Conservation (phyloP, 495 filamentous ascomycete genomes). For the Aspergillus hancockii region DNA sequence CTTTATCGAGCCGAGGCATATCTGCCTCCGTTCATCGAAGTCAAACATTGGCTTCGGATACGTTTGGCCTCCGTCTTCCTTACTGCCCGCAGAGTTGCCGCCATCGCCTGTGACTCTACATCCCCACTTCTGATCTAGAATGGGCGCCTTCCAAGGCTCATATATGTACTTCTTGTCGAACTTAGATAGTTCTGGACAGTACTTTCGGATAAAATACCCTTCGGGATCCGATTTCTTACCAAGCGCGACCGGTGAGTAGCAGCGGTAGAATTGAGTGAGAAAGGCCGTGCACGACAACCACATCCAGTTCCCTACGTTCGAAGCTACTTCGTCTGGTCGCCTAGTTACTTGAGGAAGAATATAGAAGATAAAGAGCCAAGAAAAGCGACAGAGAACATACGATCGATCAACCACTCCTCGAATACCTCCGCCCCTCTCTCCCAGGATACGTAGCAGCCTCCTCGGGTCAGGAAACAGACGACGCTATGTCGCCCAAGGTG, state of each 20-base stretch:
- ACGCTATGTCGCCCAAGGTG: slow-evolving; percentile 71
- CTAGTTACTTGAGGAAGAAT: no score
- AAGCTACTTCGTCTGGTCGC: slow-evolving; percentile 57
- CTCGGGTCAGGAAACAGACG: slow-evolving; percentile 70
- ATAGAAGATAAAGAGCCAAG: no score
- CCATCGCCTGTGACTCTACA: slow-evolving; percentile 58
- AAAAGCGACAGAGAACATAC: slow-evolving; percentile 18
- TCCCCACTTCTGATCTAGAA: slow-evolving; percentile 59
- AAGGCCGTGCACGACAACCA: slow-evolving; percentile 74
- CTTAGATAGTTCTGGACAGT: slow-evolving; percentile 60
- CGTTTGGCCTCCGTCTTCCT: slow-evolving; percentile 27
- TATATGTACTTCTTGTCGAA: slow-evolving; percentile 69
- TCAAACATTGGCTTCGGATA: slow-evolving; percentile 77
- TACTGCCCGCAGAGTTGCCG: slow-evolving; percentile 23
- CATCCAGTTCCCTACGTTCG: slow-evolving; percentile 73
- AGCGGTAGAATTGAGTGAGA: slow-evolving; percentile 63
- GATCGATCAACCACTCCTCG: slow-evolving; percentile 70
- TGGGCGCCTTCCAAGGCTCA: slow-evolving; percentile 70
- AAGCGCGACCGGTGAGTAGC: slow-evolving; percentile 67
- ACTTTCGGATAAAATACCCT: slow-evolving; percentile 58
- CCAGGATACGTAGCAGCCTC: slow-evolving; percentile 73
- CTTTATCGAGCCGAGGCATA: slow-evolving; percentile 66
- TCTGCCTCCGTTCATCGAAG: slow-evolving; percentile 55
- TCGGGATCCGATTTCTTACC: slow-evolving; percentile 66
- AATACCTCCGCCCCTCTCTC: slow-evolving; percentile 74